Base-by-base conservation (phyloP, 2,329 filamentous ascomycete species). In the Gaeumannomyces sp. region DNA sequence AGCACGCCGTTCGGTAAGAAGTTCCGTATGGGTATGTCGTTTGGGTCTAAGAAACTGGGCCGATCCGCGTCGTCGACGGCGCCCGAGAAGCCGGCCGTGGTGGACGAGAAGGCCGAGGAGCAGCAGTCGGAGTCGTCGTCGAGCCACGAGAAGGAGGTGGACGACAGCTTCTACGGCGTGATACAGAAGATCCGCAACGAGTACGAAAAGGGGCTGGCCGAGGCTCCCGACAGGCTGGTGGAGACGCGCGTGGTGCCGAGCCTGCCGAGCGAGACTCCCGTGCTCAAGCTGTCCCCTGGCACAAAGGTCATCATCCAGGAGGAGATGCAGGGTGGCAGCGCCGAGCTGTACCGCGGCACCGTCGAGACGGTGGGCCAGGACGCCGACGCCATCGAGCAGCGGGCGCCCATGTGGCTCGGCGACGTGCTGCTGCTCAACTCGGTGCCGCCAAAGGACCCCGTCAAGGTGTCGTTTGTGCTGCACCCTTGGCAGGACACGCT, bases 391-490 rank as follows among this genome's bases (percentile, higher is more conserved):
- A 89, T 99, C 63, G 93, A 98, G 77, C 90, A 92, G 72, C 86
- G 89, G 57, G 93, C 90, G 7, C 94, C 95, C 1, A 89, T 91
- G 81, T 99, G 95, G 95, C 82, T 99, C 8, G 93, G 91, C 19
- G 93, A 98, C 68, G 85, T 97, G 50, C 80, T 99, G 19, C 80
- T 99, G 60, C 74, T 92, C 81, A 97, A 97, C 74, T 84, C 86
- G 73, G 86, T 92, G 11, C 92, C 93, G 0, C 78, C 83, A 66
- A 98, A 98, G 79, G 95, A 98, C n/a, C 88, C 93, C 1, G 86
- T 94, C 70, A 99, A 99, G 81, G 89, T 98, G n/a, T 93, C 92
- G 4, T 99, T 99, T 72, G 85, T 97, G 22, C 81, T 99, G 29
- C 87, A 95, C 70, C 93, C 95, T 0, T 93, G 85, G 78, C 83